Conservation (phyloP, 176 grass and related monocot genomes). For the Eremochloa ophiuroides region DNA sequence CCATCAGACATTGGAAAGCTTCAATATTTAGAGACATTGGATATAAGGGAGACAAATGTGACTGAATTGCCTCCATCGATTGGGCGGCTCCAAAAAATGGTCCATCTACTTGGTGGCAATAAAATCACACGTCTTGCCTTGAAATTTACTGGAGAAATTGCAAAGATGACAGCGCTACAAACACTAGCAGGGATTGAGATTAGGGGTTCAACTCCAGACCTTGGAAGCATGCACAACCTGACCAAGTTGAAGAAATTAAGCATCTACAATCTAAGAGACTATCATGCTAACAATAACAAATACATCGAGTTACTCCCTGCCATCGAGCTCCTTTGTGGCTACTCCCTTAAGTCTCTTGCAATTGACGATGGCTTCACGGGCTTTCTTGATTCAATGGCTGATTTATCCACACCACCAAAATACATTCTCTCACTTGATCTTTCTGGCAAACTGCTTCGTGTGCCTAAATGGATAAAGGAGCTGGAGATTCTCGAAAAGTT, state of each 20-base stretch:
- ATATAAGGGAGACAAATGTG: conserved; percentile 7
- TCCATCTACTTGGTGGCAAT: neutral
- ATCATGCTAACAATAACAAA: neutral
- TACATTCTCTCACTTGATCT: neutral
- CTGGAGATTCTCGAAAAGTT: neutral
- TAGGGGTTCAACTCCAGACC: neutral
- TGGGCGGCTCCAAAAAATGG: neutral
- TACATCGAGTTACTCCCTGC: neutral
- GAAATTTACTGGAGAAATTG: neutral
- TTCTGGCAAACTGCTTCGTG: neutral
- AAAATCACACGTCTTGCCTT: neutral
- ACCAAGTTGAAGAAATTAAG: conserved; percentile 1
- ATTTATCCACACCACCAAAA: neutral
- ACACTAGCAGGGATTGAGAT: neutral
- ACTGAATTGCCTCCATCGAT: neutral
- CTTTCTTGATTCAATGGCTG: neutral
- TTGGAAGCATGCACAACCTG: neutral
- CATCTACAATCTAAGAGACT: neutral
- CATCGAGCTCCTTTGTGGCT: neutral
- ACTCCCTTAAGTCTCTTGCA: neutral
- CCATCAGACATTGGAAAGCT: neutral
- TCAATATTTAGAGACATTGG: conserved; percentile 2
- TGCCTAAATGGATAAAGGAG: neutral
- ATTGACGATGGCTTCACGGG: neutral
- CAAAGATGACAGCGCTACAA: neutral